Percentiles rank a stretch among this genome's conserved stretches.
Conservation (phyloP, 2,329 filamentous ascomycete genomes). For the Biscogniauxia mediterranea region DNA sequence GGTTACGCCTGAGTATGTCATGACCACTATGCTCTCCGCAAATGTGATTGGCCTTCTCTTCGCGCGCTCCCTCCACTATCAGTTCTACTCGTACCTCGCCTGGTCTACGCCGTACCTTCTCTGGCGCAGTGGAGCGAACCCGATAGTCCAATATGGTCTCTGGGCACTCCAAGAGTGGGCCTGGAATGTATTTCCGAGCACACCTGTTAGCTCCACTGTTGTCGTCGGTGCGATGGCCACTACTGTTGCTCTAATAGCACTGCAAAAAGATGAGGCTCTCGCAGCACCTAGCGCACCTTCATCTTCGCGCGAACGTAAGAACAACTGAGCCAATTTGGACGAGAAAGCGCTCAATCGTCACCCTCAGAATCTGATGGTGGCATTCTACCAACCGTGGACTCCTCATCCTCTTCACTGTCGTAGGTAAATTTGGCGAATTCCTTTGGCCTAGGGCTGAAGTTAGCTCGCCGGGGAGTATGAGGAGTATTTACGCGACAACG, state of each 20-base stretch:
- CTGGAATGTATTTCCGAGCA: conserved; percentile 93
- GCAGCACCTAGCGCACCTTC: conserved; percentile 11
- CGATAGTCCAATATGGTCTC: conserved; percentile 62
- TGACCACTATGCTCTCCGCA: conserved; percentile 73
- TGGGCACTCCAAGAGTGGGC: conserved; percentile 86
- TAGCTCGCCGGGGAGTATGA: conserved; percentile 11
- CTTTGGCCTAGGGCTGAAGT: conserved; percentile 60
- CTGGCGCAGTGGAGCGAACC: conserved; percentile 72
- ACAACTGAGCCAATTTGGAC: conserved; percentile 13
- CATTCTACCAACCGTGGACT: conserved; percentile 81
- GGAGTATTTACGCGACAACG: conserved; percentile 1
- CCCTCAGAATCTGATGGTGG: conserved; percentile 79
- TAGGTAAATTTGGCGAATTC: conserved; percentile 69
- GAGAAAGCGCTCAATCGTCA: conserved; percentile 39
- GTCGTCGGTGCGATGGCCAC: conserved; percentile 70
- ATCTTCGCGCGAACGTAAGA: conserved; percentile 22
- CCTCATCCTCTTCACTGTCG: conserved; percentile 69
- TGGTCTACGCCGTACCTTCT: conserved; percentile 87
- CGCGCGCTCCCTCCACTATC: conserved; percentile 87
- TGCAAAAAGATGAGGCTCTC: conserved; percentile 37
- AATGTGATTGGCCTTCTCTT: conserved; percentile 80
- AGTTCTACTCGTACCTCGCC: conserved; percentile 89
- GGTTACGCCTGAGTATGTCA: conserved; percentile 69
- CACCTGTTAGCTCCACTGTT: conserved; percentile 49
- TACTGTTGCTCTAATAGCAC: conserved; percentile 59